A percentile compares a stretch with the other conserved stretches of the same genome.
phyloP scores from a whole-genome alignment of 208 protist genomes.

The Trypanosoma avium region DNA sequence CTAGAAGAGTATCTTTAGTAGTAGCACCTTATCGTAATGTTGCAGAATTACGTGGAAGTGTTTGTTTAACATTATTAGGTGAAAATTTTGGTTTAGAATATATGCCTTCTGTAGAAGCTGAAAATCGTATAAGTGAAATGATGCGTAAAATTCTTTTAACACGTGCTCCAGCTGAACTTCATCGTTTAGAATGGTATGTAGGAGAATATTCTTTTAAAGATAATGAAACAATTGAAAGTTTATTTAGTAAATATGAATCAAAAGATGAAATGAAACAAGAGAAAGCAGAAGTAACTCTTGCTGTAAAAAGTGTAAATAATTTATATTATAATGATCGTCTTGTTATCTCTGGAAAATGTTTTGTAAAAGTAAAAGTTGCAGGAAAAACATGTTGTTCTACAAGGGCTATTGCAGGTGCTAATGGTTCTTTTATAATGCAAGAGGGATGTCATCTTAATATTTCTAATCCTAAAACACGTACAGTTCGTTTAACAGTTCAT shows the following conservation, averaged over 20 bases:
- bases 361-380: conserved; percentile 56
- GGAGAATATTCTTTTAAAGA: conserved; percentile 58
- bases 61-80: conserved; percentile 63
- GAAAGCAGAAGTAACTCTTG: conserved; percentile 36
- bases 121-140: conserved; percentile 71
- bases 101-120: conserved; percentile 61
- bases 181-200: conserved; percentile 81
- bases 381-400: conserved; percentile 41
- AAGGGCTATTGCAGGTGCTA: conserved; percentile 26
- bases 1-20: conserved; percentile 68
- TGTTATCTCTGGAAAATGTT: conserved; percentile 40
- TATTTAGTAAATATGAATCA: conserved; percentile 4
- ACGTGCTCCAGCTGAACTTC: conserved; percentile 48
- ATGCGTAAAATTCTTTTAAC: conserved; percentile 50
- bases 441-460: conserved; percentile 47
- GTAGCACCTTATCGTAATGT: conserved; percentile 34
- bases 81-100: conserved; percentile 76
- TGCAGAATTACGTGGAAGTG: conserved; percentile 50
- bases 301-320: conserved; percentile 44
- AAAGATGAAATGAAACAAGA: not conserved
- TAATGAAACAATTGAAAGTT: conserved; percentile 28
- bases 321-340: conserved; percentile 44
- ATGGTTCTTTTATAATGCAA: conserved; percentile 52
- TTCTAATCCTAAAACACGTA: conserved; percentile 38
- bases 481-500: conserved; percentile 49